Conservation (phyloP, 495 filamentous ascomycete species). For the Aspergillus egyptiacus region DNA sequence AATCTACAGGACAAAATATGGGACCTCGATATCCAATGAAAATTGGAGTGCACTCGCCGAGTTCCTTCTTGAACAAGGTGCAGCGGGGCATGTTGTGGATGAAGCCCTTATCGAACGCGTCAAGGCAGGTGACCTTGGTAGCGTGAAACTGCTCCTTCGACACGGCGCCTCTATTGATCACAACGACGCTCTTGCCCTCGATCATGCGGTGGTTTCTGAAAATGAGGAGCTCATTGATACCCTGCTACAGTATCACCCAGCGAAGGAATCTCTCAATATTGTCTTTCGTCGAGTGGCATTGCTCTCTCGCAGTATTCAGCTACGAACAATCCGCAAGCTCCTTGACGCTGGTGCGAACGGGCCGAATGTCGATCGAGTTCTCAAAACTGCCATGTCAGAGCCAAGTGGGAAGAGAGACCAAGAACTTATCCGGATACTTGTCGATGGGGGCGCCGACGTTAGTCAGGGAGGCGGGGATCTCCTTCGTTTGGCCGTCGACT, state of each 20-base stretch:
- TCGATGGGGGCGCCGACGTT: slow-evolving; percentile 7
- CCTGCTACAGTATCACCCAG: slow-evolving; percentile 1
- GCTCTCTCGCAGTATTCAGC: background rate
- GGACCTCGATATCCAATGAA: background rate
- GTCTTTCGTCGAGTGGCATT: background rate
- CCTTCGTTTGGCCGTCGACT: background rate
- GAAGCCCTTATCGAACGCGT: slow-evolving; percentile 8
- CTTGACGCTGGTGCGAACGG: slow-evolving; percentile 8
- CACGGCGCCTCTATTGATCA: slow-evolving; percentile 6
- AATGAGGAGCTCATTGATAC: slow-evolving; percentile 2
- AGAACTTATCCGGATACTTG: slow-evolving; percentile 1
- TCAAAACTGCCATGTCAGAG: background rate
- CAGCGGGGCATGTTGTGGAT: background rate
- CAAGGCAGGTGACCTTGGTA: background rate
- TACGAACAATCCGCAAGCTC: slow-evolving; percentile 2
- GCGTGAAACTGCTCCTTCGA: background rate
- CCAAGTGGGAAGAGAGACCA: background rate
- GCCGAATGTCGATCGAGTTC: background rate
- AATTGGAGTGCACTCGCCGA: slow-evolving; percentile 5
- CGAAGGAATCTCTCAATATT: background rate
- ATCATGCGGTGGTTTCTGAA: slow-evolving; percentile 1
- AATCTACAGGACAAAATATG: background rate
- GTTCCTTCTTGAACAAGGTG: slow-evolving; percentile 5
- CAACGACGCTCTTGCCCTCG: slow-evolving; percentile 1
- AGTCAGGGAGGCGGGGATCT: background rate